Conservation (phyloP, 2,329 filamentous ascomycete species). For the Fonsecaea pedrosoi region DNA sequence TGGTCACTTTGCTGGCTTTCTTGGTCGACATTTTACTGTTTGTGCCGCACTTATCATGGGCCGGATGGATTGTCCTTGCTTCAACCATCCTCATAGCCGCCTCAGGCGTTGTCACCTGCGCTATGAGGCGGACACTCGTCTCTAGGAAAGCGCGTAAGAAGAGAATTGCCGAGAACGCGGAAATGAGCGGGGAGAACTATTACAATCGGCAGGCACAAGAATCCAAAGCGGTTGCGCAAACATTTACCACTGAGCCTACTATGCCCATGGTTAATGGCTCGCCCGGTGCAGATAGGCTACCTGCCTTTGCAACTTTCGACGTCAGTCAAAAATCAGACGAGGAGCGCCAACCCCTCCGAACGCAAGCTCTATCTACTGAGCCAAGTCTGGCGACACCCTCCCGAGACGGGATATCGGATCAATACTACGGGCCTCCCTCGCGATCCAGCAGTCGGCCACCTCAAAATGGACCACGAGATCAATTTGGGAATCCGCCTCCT, state of each 20-base stretch:
- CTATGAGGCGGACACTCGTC: constrained; percentile 90
- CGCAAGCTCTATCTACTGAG: constrained; percentile 32
- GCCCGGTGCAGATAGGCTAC: constrained; percentile 58
- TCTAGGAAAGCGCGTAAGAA: constrained; percentile 91
- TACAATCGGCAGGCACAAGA: constrained; percentile 68
- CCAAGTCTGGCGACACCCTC: constrained; percentile 29
- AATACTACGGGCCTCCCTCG: constrained; percentile 42
- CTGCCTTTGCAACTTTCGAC: constrained; percentile 56
- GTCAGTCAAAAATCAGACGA: constrained; percentile 33
- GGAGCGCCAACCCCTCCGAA: constrained; percentile 34
- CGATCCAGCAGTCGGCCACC: constrained; percentile 45
- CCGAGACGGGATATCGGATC: constrained; percentile 41
- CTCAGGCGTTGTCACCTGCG: constrained; percentile 85
- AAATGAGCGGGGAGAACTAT: constrained; percentile 95
- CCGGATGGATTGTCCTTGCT: constrained; percentile 88
- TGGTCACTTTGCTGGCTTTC: constrained; percentile 85
- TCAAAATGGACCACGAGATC: constrained; percentile 44
- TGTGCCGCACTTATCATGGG: constrained; percentile 91
- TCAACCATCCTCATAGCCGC: constrained; percentile 84
- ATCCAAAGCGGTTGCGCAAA: constrained; percentile 43
- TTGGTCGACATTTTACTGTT: constrained; percentile 93
- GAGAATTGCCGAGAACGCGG: constrained; percentile 89
- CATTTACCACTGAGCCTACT: constrained; percentile 63
- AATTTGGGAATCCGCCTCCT: constrained; percentile 47
- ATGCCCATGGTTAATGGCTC: constrained; percentile 64